These are phyloP conservation scores for Solanum dulcamara DNA, from an alignment of 257 asterid species.

Conservation along the genomic window DNA sequence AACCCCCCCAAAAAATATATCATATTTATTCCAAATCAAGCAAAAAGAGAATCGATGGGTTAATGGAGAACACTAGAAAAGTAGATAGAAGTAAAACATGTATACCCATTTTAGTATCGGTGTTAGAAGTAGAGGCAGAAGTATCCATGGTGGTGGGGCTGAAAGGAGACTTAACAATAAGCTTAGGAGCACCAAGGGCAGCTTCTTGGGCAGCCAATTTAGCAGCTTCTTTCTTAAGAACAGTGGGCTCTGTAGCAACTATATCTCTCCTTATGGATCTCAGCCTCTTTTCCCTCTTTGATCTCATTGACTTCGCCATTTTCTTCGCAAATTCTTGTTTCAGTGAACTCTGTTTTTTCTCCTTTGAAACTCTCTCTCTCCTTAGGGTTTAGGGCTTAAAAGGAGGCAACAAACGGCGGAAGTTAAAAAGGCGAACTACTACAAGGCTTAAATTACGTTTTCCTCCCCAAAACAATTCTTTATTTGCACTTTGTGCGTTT, in stretches of 20 bases:
- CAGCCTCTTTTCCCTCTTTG: constrained; percentile 82
- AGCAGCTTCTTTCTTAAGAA: constrained; percentile 74
- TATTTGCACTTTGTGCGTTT: neutral
- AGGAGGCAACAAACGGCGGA: neutral
- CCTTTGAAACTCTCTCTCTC: neutral
- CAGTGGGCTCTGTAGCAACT: constrained; percentile 42
- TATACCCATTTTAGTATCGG: constrained; percentile 27
- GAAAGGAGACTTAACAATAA: constrained; percentile 41
- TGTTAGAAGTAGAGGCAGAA: neutral
- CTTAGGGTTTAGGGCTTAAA: neutral
- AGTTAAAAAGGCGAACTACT: neutral
- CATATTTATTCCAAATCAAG: neutral
- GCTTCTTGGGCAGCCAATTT: constrained; percentile 76
- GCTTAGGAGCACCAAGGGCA: constrained; percentile 85
- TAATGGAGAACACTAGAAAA: neutral
- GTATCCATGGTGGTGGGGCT: constrained; percentile 1
- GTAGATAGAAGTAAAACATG: neutral
- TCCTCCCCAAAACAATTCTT: neutral
- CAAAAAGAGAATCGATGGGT: neutral
- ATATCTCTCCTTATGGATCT: constrained; percentile 80
- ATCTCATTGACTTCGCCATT: constrained; percentile 83
- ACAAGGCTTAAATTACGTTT: neutral
- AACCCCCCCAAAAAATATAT: neutral
- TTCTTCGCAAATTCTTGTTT: neutral
- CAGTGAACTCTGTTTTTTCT: neutral